Evolutionary conservation across 108 stramenopile species (phyloP).

Genomic region (Schizochytrium sp.): DNA sequence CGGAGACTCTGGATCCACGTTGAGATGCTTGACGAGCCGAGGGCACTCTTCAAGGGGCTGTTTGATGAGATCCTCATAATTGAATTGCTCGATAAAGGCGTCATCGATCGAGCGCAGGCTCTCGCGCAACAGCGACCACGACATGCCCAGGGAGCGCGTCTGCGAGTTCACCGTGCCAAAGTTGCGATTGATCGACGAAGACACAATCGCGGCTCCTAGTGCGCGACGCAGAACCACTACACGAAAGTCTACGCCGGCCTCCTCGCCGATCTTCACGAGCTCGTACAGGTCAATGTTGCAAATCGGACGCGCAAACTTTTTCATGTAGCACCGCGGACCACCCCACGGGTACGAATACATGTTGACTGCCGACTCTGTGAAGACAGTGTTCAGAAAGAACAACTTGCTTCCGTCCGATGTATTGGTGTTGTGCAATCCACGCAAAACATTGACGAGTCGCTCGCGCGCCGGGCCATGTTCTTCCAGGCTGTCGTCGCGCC

Average conservation of each 20-base stretch:
- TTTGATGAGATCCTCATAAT: background rate
- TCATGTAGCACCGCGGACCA: constrained; percentile 6
- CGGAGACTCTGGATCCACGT: background rate
- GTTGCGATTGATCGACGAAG: constrained; percentile 14
- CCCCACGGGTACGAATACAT: constrained; percentile 21
- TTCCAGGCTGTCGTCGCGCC: background rate
- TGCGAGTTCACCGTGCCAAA: constrained; percentile 17
- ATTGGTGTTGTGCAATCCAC: background rate
- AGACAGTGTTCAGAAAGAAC: constrained; percentile 18
- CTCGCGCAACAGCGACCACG: background rate
- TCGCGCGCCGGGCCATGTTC: background rate
- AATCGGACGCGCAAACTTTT: background rate
- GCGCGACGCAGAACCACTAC: background rate
- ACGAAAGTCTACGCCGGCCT: constrained; percentile 6
- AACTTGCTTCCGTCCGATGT: background rate
- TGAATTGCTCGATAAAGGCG: background rate
- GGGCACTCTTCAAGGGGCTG: background rate
- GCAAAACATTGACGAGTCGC: background rate
- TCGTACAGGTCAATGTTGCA: constrained; percentile 18
- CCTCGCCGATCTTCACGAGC: background rate
- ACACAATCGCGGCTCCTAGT: background rate
- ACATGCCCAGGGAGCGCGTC: background rate
- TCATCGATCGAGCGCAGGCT: background rate
- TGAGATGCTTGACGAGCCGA: background rate
- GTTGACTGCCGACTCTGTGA: background rate